These are phyloP conservation scores for Helicostylum pulchrum DNA, from an alignment of 192 early-diverging fungal genomes.

Conservation along the genomic window DNA sequence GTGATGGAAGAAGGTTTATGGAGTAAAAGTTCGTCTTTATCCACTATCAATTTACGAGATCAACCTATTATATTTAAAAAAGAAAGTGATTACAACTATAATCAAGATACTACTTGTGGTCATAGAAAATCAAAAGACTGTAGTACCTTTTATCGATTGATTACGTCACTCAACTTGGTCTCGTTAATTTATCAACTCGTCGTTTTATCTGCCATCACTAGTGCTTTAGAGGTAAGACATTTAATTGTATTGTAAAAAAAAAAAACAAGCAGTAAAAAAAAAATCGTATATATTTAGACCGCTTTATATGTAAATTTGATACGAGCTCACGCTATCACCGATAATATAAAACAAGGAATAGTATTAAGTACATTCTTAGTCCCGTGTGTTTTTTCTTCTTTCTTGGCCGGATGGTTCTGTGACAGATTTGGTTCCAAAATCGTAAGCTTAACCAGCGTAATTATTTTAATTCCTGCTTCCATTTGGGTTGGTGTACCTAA, in stretches of 20 bases:
- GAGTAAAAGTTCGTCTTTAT: conserved; percentile 12
- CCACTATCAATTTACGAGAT: conserved; percentile 9
- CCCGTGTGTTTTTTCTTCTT: not conserved
- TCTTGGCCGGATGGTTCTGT: not conserved
- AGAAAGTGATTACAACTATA: not conserved
- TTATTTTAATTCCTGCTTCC: not conserved
- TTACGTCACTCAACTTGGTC: not conserved
- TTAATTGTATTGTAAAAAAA: not conserved
- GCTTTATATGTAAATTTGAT: not conserved
- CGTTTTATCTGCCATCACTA: not conserved
- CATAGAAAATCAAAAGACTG: not conserved
- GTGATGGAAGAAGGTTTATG: conserved; percentile 3
- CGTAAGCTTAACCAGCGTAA: not conserved
- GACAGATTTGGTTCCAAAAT: conserved; percentile 7
- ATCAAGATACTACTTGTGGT: too few species aligned
- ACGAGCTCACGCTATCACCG: not conserved
- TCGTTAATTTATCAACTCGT: not conserved
- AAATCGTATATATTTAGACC: not conserved
- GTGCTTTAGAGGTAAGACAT: conserved; percentile 10
- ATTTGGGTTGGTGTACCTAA: not conserved
- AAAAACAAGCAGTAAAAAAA: not conserved
- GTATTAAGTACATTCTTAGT: not conserved
- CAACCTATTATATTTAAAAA: not conserved
- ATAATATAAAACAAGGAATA: not conserved
- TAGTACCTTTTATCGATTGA: not conserved